These are phyloP conservation scores for Picea engelmannii DNA, from an alignment of 83 land plant species.

Conservation along the genomic window DNA sequence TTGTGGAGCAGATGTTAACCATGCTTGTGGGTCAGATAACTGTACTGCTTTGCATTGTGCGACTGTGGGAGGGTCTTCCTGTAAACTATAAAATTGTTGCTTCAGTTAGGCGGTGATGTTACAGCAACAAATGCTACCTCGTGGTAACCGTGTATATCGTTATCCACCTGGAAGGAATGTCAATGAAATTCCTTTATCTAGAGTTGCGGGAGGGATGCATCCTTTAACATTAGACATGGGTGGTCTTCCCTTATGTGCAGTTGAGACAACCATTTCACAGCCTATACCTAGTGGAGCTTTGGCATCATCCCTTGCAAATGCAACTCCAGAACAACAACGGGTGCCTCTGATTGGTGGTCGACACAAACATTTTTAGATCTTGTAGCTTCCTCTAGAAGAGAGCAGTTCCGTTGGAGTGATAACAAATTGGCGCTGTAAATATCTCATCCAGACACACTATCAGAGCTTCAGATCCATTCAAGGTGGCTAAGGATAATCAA, in stretches of 20 bases:
- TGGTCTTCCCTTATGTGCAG: constrained; percentile 53
- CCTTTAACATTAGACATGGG: too few relatives aligned
- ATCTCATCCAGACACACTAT: too few relatives aligned
- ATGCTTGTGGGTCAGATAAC: too few relatives aligned
- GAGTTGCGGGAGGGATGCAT: constrained; percentile 14
- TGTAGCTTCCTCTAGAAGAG: too few relatives aligned
- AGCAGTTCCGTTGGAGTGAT: too few relatives aligned
- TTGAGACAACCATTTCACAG: constrained; percentile 51
- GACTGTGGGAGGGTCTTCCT: constrained; percentile 10
- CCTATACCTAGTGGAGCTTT: constrained; percentile 69
- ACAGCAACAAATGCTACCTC: constrained; percentile 84
- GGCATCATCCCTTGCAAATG: constrained; percentile 88
- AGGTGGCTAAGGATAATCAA: too few relatives aligned
- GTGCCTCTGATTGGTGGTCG: too few relatives aligned
- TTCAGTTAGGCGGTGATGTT: constrained; percentile 54
- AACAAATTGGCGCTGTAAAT: too few relatives aligned
- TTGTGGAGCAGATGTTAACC: background rate
- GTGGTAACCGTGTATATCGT: constrained; percentile 77
- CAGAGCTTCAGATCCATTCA: too few relatives aligned
- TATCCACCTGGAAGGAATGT: constrained; percentile 80
- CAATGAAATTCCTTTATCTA: constrained; percentile 59
- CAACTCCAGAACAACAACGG: constrained; percentile 83
- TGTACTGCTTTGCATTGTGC: constrained; percentile 80
- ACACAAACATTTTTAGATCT: too few relatives aligned
- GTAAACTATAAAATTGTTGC: constrained; percentile 14